Evolutionary conservation across 352 stramenopile genomes (phyloP), one percentile per base, ranked within the genome.

Genomic region (Pythium angustatum): DNA sequence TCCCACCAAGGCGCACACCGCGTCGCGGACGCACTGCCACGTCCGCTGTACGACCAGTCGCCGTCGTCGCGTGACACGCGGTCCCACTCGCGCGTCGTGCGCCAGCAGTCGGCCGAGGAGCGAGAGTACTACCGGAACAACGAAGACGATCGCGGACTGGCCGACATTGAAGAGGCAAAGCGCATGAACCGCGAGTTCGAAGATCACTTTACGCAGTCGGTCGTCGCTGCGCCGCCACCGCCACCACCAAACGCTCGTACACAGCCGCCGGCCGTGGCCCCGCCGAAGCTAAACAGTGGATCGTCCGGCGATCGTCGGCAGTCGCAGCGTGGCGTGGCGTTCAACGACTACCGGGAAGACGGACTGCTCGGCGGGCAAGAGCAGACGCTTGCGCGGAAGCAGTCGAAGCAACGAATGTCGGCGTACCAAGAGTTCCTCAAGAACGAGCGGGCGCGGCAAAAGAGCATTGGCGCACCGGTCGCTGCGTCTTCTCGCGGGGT

Each of bases 111-210:
- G 24, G 58, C 78, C 2, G 76, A 90, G 36, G 83, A 91, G 58
- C 72, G 79, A 26, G 76, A 88, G 9, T 91, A 77, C 52, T 89
- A 81, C 51, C 36, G 76, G 28, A 52, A 73, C 17, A 81, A 86
- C 26, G 79, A 90, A 34, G 81, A 88, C 36, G 69, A 52, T 0
- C 60, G 65, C 17, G 80, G 67, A 10, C 60, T 87, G 3, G 73
- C 77, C 5, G 81, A 84, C 56, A 89, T 90, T 61, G 50, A 85
- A 40, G 83, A 85, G 24, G 81, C 81, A 17, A 85, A 88, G 54
- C 78, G 76, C 14, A 88, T 90, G 79, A 66, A 90, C 40, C 66
- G 68, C 7, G 79, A 87, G 64, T 90, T 90, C 63, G 73, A 91
- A 41, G 72, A 83, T 4, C 56, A 83, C 17, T 60, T 87, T 3